These are phyloP conservation scores for Boletellus sp. DNA, from an alignment of 1,284 basidiomycete species.

Conservation along the genomic window DNA sequence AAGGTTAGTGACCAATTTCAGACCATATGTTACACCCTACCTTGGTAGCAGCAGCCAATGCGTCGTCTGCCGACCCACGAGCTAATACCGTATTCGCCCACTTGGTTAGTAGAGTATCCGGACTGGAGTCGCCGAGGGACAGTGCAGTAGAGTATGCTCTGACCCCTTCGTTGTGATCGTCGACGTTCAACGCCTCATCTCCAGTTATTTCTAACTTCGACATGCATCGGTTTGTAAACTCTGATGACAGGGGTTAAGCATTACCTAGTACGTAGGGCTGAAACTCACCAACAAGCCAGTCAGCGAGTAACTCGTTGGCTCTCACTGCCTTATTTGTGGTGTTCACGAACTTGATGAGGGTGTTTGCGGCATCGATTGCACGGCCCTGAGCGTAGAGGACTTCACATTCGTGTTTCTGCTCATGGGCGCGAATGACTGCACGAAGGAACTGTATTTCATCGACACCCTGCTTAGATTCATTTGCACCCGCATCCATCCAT, in stretches of 20 bases:
- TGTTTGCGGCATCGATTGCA: neutral
- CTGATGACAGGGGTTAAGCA: neutral
- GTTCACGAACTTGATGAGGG: neutral
- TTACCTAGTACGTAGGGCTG: neutral
- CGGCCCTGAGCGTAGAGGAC: neutral
- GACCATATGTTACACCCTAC: neutral
- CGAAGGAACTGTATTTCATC: neutral
- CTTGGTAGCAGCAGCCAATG: neutral
- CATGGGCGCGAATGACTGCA: neutral
- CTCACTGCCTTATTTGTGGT: neutral
- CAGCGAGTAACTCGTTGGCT: neutral
- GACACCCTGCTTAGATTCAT: too few relatives aligned
- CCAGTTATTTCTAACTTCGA: neutral
- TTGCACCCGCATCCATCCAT: too few relatives aligned
- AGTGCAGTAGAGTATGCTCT: neutral
- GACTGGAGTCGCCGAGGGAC: neutral
- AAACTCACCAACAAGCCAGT: neutral
- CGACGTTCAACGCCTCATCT: neutral
- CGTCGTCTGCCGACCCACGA: neutral
- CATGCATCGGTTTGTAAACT: neutral
- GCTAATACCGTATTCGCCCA: neutral
- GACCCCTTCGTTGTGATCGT: neutral
- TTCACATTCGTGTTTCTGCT: constrained; percentile 1
- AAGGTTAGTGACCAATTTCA: too few relatives aligned
- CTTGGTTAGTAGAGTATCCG: neutral